A percentile compares a stretch with the other conserved stretches of the same genome.
Evolutionary conservation across 1,284 basidiomycete genomes (phyloP).

Genomic region (Boletus holoroseus): DNA sequence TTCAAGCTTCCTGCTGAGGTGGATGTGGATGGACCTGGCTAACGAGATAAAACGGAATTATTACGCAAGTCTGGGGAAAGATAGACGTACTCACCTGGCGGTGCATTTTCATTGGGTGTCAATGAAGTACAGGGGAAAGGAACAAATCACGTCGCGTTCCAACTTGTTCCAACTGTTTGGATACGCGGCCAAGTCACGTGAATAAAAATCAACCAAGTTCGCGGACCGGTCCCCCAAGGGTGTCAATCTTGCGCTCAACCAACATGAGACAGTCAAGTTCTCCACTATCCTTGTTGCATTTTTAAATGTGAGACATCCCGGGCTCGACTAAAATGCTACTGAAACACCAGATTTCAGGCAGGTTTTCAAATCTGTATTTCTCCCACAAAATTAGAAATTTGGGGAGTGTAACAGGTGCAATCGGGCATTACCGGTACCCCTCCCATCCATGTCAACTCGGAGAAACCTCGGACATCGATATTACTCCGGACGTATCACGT

Average conservation of each 20-base stretch:
- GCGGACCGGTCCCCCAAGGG: not conserved
- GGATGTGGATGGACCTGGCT: constrained; percentile 16
- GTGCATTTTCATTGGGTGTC: constrained; percentile 10
- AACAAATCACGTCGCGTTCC: not conserved
- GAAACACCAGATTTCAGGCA: no score
- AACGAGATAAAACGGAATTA: not conserved
- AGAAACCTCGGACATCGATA: constrained; percentile 17
- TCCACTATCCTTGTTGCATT: no score
- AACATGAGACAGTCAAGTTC: no score
- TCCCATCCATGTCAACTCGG: constrained; percentile 16
- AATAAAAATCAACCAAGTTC: constrained; percentile 14
- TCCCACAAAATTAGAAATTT: no score
- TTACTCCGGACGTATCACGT: constrained; percentile 19
- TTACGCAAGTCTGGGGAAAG: not conserved
- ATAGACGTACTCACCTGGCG: constrained; percentile 14
- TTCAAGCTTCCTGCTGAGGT: constrained; percentile 21
- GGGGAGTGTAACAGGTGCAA: no score
- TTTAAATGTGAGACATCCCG: no score
- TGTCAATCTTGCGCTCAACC: not conserved
- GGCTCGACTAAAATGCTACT: no score
- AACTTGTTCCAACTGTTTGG: not conserved
- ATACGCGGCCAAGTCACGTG: constrained; percentile 19
- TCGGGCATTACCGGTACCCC: not conserved
- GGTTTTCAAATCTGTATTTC: no score
- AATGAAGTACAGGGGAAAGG: not conserved